A percentile compares a stretch with the other conserved stretches of the same genome.
phyloP scores from a whole-genome alignment of 164 flowering plant species.

The Annona squamosa region DNA sequence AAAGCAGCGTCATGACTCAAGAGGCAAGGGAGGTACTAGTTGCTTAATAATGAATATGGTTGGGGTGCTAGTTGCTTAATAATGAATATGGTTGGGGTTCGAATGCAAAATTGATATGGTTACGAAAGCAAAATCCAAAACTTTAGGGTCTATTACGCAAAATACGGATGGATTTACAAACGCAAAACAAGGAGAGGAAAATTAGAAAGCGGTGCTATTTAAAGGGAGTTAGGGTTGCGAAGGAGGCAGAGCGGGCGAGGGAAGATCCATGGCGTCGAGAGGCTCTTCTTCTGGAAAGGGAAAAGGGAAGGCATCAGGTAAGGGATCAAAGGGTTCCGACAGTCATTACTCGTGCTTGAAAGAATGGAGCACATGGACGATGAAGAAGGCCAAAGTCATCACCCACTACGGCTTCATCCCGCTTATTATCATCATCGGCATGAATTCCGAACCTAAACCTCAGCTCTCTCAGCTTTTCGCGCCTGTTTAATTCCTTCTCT shows the following conservation, averaged over 20 bases:
- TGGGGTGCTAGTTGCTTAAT: too few species aligned
- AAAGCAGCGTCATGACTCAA: too few species aligned
- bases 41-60: too few species aligned
- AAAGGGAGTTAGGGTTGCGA: background rate
- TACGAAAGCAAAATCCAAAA: too few species aligned
- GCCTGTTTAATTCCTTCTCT: conserved; percentile 40
- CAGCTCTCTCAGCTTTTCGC: conserved; percentile 50
- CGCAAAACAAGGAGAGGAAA: too few species aligned
- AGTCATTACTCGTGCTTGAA: conserved; percentile 32
- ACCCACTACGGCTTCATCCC: conserved; percentile 88
- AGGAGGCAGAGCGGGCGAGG: background rate
- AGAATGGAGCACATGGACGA: conserved; percentile 69
- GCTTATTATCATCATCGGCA: conserved; percentile 64
- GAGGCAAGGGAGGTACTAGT: too few species aligned
- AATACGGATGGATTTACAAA: too few species aligned
- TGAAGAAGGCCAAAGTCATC: conserved; percentile 71
- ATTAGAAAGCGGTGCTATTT: background rate
- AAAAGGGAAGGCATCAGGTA: conserved; percentile 32
- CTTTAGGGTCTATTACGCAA: too few species aligned
- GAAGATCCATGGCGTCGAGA: conserved; percentile 39
- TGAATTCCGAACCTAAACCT: conserved; percentile 83
- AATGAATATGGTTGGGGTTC: too few species aligned
- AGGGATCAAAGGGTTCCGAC: conserved; percentile 28
- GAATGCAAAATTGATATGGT: too few species aligned
- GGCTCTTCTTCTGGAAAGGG: conserved; percentile 24